Percentiles rank a stretch among this genome's conserved stretches.
Evolutionary conservation across 331 rosid species (phyloP).

Genomic region (Malus hybrid): DNA sequence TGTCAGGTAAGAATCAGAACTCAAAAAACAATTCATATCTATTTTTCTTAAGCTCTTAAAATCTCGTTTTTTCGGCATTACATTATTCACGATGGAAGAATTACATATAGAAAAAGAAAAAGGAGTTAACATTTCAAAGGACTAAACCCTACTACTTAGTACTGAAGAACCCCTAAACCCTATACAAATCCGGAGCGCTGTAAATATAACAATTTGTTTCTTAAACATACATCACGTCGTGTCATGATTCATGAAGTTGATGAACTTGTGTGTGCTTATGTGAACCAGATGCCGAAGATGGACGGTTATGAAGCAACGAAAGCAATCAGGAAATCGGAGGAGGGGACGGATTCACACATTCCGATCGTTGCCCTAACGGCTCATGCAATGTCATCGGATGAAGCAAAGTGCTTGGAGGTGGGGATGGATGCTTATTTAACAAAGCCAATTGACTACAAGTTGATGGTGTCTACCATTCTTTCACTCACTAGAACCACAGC

Average conservation of each 20-base stretch:
- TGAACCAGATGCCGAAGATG: conserved; percentile 94
- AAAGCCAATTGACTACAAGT: conserved; percentile 92
- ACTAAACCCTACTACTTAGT: neutral
- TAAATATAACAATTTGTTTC: neutral
- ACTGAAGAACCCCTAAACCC: neutral
- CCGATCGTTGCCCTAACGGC: conserved; percentile 98
- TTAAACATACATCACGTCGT: neutral
- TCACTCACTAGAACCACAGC: conserved; percentile 61
- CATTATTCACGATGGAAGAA: neutral
- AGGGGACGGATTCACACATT: conserved; percentile 55
- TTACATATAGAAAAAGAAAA: no score
- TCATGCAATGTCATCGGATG: conserved; percentile 98
- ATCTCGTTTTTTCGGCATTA: neutral
- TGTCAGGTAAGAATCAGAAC: conserved; percentile 64
- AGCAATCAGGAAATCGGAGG: conserved; percentile 83
- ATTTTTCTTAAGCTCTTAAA: neutral
- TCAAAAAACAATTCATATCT: neutral
- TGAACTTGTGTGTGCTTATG: conserved; percentile 1
- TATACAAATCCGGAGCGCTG: neutral
- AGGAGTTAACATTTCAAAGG: no score
- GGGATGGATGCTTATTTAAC: conserved; percentile 99
- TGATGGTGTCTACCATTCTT: conserved; percentile 94
- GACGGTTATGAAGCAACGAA: conserved; percentile 98
- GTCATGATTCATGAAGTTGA: neutral
- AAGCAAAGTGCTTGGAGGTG: conserved; percentile 94